Percentiles rank a stretch among this genome's conserved stretches.
Conservation (phyloP, 257 asterid genomes). For the Leptodermis oblonga region DNA sequence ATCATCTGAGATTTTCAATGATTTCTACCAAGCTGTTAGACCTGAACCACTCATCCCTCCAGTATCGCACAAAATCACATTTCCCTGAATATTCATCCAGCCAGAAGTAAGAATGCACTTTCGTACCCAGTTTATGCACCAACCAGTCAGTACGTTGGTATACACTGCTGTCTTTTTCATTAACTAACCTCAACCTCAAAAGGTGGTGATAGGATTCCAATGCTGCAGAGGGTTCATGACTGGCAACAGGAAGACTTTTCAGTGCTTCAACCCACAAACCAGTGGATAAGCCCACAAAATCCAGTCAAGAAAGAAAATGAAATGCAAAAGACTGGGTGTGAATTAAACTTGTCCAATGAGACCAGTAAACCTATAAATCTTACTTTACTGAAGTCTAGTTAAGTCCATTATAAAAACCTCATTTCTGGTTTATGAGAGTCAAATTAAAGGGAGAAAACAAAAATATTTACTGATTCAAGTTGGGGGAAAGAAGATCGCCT, state of each 20-base stretch:
- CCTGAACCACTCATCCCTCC: constrained; percentile 89
- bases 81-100: constrained; percentile 81
- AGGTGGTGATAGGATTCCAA: constrained; percentile 88
- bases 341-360: not conserved
- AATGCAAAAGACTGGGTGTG: not conserved
- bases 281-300: constrained; percentile 13
- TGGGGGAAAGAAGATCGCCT: not conserved
- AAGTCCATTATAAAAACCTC: not conserved
- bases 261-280: constrained; percentile 64
- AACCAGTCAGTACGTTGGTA: constrained; percentile 87
- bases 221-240: constrained; percentile 84
- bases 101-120: constrained; percentile 92
- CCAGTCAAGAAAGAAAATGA: not conserved
- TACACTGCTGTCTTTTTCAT: constrained; percentile 54
- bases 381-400: not conserved
- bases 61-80: constrained; percentile 76
- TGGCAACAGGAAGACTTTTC: constrained; percentile 70
- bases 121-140: constrained; percentile 68
- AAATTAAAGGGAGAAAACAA: not conserved
- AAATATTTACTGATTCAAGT: not conserved
- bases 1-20: constrained; percentile 63
- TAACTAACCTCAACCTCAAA: constrained; percentile 66
- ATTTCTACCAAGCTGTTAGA: constrained; percentile 79
- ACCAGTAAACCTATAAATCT: not conserved
- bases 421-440: not conserved